A percentile compares a stretch with the other conserved stretches of the same genome.
Conservation (phyloP, 148 eudicot species). For the Gaultheria prostrata region DNA sequence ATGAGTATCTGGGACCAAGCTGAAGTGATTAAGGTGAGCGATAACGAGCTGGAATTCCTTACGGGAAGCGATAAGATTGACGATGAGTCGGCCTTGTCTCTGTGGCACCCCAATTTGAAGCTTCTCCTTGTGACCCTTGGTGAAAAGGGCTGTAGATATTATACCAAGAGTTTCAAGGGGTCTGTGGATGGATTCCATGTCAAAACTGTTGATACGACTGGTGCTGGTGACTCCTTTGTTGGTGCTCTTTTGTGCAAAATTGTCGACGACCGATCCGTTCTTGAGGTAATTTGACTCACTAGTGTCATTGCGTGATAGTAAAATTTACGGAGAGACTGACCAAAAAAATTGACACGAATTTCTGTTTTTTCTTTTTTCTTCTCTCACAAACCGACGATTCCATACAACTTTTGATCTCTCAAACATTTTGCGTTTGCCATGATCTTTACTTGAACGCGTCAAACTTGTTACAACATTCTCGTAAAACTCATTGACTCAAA, state of each 20-base stretch:
- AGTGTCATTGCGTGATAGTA: neutral
- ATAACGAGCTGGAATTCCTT: constrained; percentile 69
- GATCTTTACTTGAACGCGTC: too few relatives aligned
- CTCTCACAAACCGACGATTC: neutral
- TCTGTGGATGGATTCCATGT: constrained; percentile 58
- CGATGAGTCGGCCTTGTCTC: constrained; percentile 63
- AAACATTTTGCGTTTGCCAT: too few relatives aligned
- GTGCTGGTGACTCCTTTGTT: constrained; percentile 83
- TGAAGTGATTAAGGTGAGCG: constrained; percentile 84
- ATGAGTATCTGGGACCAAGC: constrained; percentile 92
- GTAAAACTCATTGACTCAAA: too few relatives aligned
- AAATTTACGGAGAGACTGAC: too few relatives aligned
- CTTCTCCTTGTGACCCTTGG: constrained; percentile 92
- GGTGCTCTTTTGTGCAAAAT: constrained; percentile 66
- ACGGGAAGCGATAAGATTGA: constrained; percentile 55
- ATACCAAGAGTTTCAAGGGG: constrained; percentile 80
- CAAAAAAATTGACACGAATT: neutral
- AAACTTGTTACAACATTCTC: too few relatives aligned
- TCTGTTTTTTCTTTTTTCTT: too few relatives aligned
- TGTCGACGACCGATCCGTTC: constrained; percentile 59
- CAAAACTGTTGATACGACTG: constrained; percentile 69
- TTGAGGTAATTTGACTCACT: constrained; percentile 38
- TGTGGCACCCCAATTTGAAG: constrained; percentile 78
- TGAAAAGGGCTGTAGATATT: constrained; percentile 80
- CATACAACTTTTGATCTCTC: neutral